Conservation (phyloP, 257 asterid species). For the Capsicum chinense region DNA sequence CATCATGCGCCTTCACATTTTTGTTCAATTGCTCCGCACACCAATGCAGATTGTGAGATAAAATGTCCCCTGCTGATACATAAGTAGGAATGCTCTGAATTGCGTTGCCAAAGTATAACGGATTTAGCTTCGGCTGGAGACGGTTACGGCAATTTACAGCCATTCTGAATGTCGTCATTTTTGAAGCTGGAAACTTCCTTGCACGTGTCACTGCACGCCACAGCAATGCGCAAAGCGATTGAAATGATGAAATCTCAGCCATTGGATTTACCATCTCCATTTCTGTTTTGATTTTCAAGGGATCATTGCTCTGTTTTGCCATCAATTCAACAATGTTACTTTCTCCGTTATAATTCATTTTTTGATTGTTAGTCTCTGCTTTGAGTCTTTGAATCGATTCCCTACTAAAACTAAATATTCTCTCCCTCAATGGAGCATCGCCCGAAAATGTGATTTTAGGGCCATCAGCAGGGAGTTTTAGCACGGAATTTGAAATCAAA, state of each 20-base stretch:
- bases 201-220: constrained; percentile 70
- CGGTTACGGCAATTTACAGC: constrained; percentile 71
- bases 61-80: constrained; percentile 42
- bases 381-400: constrained; percentile 67
- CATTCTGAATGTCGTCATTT: constrained; percentile 62
- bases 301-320: constrained; percentile 70
- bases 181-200: constrained; percentile 44
- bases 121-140: constrained; percentile 58
- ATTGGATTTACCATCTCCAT: constrained; percentile 1
- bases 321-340: constrained; percentile 55
- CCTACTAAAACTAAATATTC: constrained; percentile 65
- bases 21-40: constrained; percentile 49
- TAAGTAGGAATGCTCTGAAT: constrained; percentile 47
- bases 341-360: constrained; percentile 39
- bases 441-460: constrained; percentile 54
- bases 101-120: constrained; percentile 52
- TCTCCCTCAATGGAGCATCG: constrained; percentile 63
- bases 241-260: constrained; percentile 65
- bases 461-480: constrained; percentile 61
- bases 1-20: constrained; percentile 39
- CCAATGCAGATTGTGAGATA: constrained; percentile 42
- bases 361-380: constrained; percentile 47
- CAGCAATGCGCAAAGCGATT: constrained; percentile 55
- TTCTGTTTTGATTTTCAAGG: constrained; percentile 35
- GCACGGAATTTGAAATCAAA: constrained; percentile 58